These are phyloP conservation scores for Penicillium sp. DNA, from an alignment of 2,329 filamentous ascomycete species.

Conservation along the genomic window DNA sequence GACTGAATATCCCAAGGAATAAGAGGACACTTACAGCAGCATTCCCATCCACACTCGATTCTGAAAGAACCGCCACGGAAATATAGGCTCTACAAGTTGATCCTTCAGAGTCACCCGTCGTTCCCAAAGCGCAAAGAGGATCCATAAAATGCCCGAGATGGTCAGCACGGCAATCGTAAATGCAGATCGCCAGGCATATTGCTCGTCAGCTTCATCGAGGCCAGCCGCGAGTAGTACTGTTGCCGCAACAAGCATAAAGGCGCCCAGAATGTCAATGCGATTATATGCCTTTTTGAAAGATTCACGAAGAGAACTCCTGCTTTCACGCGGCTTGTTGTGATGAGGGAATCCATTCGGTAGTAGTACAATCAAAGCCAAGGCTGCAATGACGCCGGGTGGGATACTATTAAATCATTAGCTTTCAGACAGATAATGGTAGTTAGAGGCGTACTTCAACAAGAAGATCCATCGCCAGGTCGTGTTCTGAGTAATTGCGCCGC, in stretches of 20 bases:
- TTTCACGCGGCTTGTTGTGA: background rate
- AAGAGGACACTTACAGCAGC: constrained; percentile 11
- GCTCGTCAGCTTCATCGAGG: constrained; percentile 10
- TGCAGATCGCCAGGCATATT: constrained; percentile 16
- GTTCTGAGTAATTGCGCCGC: constrained; percentile 17
- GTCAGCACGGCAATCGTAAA: constrained; percentile 10
- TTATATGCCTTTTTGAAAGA: too few relatives aligned
- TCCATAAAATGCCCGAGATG: background rate
- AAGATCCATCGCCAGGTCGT: constrained; percentile 24
- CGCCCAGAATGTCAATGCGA: background rate
- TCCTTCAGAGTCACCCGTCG: background rate
- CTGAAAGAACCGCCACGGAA: constrained; percentile 14
- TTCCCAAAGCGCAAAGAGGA: background rate
- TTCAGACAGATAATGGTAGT: background rate
- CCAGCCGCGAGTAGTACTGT: constrained; percentile 11
- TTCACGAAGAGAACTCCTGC: background rate
- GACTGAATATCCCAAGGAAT: background rate
- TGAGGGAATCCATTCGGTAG: constrained; percentile 2
- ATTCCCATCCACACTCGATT: constrained; percentile 15
- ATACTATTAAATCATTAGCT: background rate
- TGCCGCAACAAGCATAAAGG: background rate
- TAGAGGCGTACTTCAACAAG: constrained; percentile 16
- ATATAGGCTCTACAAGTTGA: constrained; percentile 14
- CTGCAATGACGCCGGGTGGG: constrained; percentile 3
- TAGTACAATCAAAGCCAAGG: background rate